Evolutionary conservation across 768 basidiomycete genomes (phyloP), one percentile per base, ranked within the genome.

Genomic region (Trametes cubensis): DNA sequence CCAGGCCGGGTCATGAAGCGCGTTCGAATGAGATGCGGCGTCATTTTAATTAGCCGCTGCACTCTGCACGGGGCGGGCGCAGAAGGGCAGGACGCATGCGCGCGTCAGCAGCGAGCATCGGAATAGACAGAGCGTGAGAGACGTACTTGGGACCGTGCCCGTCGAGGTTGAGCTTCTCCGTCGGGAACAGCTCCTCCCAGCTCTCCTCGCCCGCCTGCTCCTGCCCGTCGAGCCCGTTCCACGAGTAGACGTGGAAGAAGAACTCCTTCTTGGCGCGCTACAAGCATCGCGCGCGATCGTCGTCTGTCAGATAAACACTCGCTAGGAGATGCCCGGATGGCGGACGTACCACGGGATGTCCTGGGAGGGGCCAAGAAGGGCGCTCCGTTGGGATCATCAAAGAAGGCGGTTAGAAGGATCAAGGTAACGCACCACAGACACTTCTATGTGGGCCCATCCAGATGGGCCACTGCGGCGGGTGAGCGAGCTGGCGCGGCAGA

Each of bases 181-280:
- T 75, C 6, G 77, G 73, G 6, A 73, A 67, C 15, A 74, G 61
- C 10, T 72, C 66, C 45, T 70, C 69, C 80, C 71, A 81, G 18
- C 68, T 67, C 20, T 76, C 71, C 6, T 70, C 72, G 18, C 72
- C 74, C 14, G 70, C 68, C 1, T 73, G 71, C 8, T 67, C 60
- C 62, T 70, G 78, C 0, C 72, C 65, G 6, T 70, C 70, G 20
- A 71, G 74, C 42, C 67, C 77, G 13, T 77, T 79, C 71, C 62
- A 63, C 11, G 80, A 74, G 64, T 75, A 81, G 17, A 62, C 74
- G 68, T 77, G 75, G 11, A 63, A 49, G 74, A 69, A 70, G 48
- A 69, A 77, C 38, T 75, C 75, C 13, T 77, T 76, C 55, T 70
- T 70, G 15, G 75, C 77, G 23, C 79, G 79, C 78, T 82, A 48